Percentiles rank a stretch among this genome's conserved stretches.
Evolutionary conservation across 1,284 basidiomycete species (phyloP).

Genomic region (Laetiporus sulphureus): DNA sequence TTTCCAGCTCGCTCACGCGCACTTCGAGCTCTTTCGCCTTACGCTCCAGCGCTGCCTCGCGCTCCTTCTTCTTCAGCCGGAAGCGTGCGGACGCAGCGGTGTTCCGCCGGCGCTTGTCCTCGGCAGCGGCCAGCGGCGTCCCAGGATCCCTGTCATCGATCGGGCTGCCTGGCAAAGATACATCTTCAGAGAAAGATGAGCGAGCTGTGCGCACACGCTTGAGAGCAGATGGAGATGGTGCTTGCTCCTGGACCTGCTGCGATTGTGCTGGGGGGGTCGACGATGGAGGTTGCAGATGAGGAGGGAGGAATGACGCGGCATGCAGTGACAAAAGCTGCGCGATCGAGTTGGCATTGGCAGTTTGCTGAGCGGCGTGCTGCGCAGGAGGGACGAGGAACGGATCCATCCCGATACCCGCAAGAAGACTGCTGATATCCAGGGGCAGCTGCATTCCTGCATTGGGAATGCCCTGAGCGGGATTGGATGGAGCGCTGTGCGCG

Average conservation of each 20-base stretch:
- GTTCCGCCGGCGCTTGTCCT: conserved; percentile 93
- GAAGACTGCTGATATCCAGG: conserved; percentile 51
- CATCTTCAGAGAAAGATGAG: conserved; percentile 33
- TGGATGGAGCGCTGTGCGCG: conserved; percentile 15
- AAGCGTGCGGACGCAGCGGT: conserved; percentile 98
- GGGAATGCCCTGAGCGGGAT: conserved; percentile 4
- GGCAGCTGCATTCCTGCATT: conserved; percentile 11
- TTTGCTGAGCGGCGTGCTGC: conserved; percentile 22
- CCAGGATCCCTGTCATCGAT: conserved; percentile 25
- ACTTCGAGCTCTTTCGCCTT: conserved; percentile 88
- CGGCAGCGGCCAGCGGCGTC: conserved; percentile 42
- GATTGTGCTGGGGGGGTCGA: conserved; percentile 11
- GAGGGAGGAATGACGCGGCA: conserved; percentile 26
- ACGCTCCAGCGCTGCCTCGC: conserved; percentile 88
- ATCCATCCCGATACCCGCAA: conserved; percentile 59
- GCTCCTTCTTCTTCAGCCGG: conserved; percentile 97
- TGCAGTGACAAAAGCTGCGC: conserved; percentile 61
- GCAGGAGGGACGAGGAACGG: conserved; percentile 36
- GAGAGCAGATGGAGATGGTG: conserved; percentile 27
- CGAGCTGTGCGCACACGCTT: conserved; percentile 55
- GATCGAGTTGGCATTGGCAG: conserved; percentile 42
- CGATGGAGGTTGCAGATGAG: conserved; percentile 4
- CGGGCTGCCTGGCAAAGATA: conserved; percentile 13
- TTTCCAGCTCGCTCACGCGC: conserved; percentile 77
- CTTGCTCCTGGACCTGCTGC: conserved; percentile 17